A percentile compares a stretch with the other conserved stretches of the same genome.
phyloP scores from a whole-genome alignment of 176 grass and related monocot species.

The Juncus effusus region DNA sequence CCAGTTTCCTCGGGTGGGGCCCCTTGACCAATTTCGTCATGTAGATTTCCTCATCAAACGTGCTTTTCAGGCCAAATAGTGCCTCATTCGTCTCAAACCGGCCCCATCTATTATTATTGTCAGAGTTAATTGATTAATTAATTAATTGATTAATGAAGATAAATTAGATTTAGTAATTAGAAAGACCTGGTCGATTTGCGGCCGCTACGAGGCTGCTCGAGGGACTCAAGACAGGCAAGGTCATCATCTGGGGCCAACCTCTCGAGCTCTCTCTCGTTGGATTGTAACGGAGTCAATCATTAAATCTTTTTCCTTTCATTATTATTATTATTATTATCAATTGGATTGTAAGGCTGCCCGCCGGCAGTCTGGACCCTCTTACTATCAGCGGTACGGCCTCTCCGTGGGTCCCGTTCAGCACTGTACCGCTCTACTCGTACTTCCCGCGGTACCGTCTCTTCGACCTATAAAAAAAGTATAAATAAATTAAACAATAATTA shows the following conservation, averaged over 20 bases:
- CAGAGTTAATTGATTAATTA: conserved; percentile 17
- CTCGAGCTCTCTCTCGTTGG: conserved; percentile 82
- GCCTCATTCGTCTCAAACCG: conserved; percentile 89
- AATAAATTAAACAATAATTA: no score
- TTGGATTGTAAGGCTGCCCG: no score
- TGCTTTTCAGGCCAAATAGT: conserved; percentile 94
- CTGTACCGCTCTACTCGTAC: no score
- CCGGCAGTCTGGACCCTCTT: no score
- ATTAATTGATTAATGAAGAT: conserved; percentile 5
- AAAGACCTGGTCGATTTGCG: conserved; percentile 72
- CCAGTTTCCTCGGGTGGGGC: conserved; percentile 83
- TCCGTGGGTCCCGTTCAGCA: no score
- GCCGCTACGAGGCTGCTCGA: conserved; percentile 61
- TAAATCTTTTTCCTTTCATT: conserved; percentile 88
- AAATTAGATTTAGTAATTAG: not conserved
- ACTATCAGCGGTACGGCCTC: no score
- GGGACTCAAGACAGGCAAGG: conserved; percentile 66
- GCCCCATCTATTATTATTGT: conserved; percentile 70
- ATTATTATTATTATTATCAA: no score
- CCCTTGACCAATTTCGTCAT: conserved; percentile 95
- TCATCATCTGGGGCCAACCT: conserved; percentile 87
- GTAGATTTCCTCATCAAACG: conserved; percentile 97
- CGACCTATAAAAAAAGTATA: no score
- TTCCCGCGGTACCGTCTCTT: no score
- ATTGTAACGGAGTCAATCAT: conserved; percentile 94